Conservation (phyloP, 2,329 filamentous ascomycete genomes). For the Mycosphaerella sp. region DNA sequence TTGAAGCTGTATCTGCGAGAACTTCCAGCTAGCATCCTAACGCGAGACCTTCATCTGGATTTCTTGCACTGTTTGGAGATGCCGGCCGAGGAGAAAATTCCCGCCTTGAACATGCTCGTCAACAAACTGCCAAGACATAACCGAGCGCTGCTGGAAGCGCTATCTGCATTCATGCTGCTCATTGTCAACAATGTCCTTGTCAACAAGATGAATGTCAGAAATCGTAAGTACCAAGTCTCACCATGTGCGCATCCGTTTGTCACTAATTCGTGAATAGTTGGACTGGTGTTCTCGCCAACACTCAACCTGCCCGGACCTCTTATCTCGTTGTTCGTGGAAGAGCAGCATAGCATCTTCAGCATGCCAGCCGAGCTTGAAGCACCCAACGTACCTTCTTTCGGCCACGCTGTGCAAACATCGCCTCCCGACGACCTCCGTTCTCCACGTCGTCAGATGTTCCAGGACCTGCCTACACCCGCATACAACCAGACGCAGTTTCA, state of each 20-base stretch:
- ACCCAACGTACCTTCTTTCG: constrained; percentile 4
- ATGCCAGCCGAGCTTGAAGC: constrained; percentile 37
- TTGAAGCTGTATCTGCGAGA: constrained; percentile 93
- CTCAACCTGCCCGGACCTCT: constrained; percentile 93
- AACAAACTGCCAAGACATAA: constrained; percentile 75
- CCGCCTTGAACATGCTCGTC: constrained; percentile 69
- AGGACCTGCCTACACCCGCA: constrained; percentile 58
- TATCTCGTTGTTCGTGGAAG: constrained; percentile 87
- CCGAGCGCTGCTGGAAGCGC: constrained; percentile 70
- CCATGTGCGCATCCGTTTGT: neutral
- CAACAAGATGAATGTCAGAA: constrained; percentile 98
- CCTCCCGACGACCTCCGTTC: constrained; percentile 53
- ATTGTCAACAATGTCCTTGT: constrained; percentile 84
- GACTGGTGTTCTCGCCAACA: constrained; percentile 96
- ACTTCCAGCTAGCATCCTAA: constrained; percentile 83
- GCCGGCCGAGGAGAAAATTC: constrained; percentile 65
- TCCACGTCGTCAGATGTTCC: constrained; percentile 60
- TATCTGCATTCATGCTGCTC: constrained; percentile 82
- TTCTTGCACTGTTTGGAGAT: constrained; percentile 70
- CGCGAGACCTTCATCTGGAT: constrained; percentile 80
- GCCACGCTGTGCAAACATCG: constrained; percentile 31
- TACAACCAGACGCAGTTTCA: constrained; percentile 51
- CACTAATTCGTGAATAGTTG: constrained; percentile 49
- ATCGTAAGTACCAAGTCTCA: constrained; percentile 43
- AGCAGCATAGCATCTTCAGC: constrained; percentile 81